Base-by-base conservation (phyloP, 345 rosid genomes). In the Salix dunnii region DNA sequence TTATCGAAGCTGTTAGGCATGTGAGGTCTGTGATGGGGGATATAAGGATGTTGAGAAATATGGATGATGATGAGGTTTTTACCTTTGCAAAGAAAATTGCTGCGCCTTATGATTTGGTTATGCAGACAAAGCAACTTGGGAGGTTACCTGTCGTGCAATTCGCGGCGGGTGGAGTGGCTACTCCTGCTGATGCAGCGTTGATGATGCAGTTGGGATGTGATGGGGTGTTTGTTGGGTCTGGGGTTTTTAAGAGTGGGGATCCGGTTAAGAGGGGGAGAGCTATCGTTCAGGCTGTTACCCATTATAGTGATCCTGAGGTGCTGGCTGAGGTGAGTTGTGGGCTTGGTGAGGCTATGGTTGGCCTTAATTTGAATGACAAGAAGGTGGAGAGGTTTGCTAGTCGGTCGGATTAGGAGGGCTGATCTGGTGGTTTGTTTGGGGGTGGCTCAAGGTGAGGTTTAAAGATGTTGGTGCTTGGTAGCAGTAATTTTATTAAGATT, bases 21-120 rank as follows among this genome's bases (percentile, higher is more conserved):
- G 91, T 92, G 70, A 82, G 97, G 78, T 87, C 90, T 31, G 96
- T 92, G 79, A 89, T 89, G 90, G 95, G 94, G 0, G 91, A 87
- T 51, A 88, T 92, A 38, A 76, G 94, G 75, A 77, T 80, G 9
- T 68, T 92, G 67, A 76, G 85, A 72, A 89, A 80, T 80, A 92
- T 91, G 94, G 97, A 90, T 40, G 96, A 91, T 18, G 97, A 90
- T 35, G 96, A 91, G 85, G 91, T 91, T 11, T 91, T 91, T 80
- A 63, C 82, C 10, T 91, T 85, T 77, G 91, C 96, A 0, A 92
- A 91, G 80, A 90, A 88, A 68, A 87, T 80, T 65, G 78, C 82
- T 35, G 82, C 82, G 9, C 82, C 82, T 9, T 80, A 80, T 20
- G 82, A 80, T 42, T 65, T 80, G 76, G 82, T 80, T 61, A 75